phyloP scores from a whole-genome alignment of 345 rosid species.

The Rhodamnia rubescens region DNA sequence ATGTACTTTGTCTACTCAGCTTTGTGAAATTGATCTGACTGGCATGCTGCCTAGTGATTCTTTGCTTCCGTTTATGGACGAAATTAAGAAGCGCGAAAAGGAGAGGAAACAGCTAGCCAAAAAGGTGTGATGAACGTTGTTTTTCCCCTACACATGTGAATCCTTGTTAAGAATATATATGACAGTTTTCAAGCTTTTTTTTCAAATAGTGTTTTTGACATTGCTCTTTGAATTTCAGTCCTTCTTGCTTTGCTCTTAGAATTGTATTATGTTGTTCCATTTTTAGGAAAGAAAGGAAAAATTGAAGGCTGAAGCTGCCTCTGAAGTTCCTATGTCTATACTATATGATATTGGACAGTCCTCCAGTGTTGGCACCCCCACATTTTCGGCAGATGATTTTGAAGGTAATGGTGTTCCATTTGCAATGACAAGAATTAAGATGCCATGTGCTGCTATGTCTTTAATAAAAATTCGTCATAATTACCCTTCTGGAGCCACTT shows the following conservation, averaged over 20 bases:
- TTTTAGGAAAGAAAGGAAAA: constrained; percentile 66
- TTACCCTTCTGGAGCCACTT: background rate
- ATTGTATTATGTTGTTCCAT: constrained; percentile 5
- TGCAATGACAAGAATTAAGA: background rate
- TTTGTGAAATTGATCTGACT: constrained; percentile 85
- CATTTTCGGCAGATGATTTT: constrained; percentile 79
- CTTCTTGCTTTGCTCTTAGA: background rate
- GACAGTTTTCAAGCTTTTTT: background rate
- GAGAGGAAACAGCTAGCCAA: constrained; percentile 67
- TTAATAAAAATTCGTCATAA: background rate
- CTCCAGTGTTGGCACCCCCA: constrained; percentile 28
- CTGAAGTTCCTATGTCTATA: constrained; percentile 32
- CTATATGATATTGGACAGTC: constrained; percentile 30
- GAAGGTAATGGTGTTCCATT: constrained; percentile 35
- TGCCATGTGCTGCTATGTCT: background rate
- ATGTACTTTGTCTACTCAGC: constrained; percentile 29
- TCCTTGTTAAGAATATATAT: background rate
- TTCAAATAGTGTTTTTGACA: background rate
- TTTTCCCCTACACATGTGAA: background rate
- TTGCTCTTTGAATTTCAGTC: background rate
- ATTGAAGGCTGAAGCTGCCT: constrained; percentile 71
- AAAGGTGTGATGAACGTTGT: constrained; percentile 32
- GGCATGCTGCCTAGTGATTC: constrained; percentile 53
- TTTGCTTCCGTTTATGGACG: constrained; percentile 71
- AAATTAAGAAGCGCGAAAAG: constrained; percentile 76